phyloP scores from a whole-genome alignment of 352 stramenopile species.

The Phytophthora vignae region DNA sequence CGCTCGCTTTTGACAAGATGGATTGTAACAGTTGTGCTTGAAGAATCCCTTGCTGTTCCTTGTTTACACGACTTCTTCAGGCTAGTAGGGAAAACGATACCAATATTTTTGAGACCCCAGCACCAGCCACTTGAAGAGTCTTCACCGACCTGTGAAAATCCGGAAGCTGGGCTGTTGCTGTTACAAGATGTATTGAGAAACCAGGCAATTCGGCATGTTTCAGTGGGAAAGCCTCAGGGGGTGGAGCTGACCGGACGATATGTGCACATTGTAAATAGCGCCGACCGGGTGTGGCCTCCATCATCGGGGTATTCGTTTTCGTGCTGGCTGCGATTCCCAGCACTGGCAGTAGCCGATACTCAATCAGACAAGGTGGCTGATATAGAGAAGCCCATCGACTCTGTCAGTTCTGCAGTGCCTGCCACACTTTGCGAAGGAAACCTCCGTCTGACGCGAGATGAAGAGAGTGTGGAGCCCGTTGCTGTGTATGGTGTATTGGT shows the following conservation, averaged over 20 bases:
- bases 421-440: slow-evolving; percentile 70
- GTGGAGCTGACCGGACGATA: slow-evolving; percentile 64
- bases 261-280: slow-evolving; percentile 68
- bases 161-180: slow-evolving; percentile 54
- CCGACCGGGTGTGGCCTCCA: slow-evolving; percentile 72
- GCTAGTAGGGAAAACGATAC: slow-evolving; percentile 65
- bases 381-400: not conserved
- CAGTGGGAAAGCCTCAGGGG: slow-evolving; percentile 62
- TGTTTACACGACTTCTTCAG: slow-evolving; percentile 62
- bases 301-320: slow-evolving; percentile 81
- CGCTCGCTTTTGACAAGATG: slow-evolving; percentile 46
- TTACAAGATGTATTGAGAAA: slow-evolving; percentile 52
- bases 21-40: slow-evolving; percentile 49
- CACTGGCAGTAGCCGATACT: not conserved
- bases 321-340: slow-evolving; percentile 75
- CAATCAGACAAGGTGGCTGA: not conserved
- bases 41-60: slow-evolving; percentile 58
- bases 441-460: slow-evolving; percentile 50
- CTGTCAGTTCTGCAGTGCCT: slow-evolving; percentile 25
- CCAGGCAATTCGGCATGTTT: slow-evolving; percentile 56
- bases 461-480: slow-evolving; percentile 40
- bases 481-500: slow-evolving; percentile 72
- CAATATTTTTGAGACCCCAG: slow-evolving; percentile 42
- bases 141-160: not conserved
- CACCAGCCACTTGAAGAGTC: slow-evolving; percentile 10